Conservation (phyloP, 2,329 filamentous ascomycete genomes). For the Aspergillus luchuensis region DNA sequence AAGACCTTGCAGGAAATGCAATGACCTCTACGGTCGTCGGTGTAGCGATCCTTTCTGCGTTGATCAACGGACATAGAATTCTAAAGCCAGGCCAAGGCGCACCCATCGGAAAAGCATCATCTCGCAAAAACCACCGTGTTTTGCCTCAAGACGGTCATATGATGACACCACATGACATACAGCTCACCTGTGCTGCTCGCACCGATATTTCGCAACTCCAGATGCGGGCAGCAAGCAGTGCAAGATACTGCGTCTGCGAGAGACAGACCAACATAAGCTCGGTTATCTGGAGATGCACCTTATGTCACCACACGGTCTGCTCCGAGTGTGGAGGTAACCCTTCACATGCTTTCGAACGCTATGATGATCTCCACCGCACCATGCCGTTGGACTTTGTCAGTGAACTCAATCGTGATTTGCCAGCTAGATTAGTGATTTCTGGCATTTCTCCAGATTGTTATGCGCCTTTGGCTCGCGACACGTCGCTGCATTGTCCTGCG, state of each 20-base stretch:
- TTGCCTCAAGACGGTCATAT: conserved; percentile 13
- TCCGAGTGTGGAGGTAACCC: conserved; percentile 58
- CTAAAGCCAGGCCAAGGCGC: conserved; percentile 25
- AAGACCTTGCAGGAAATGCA: conserved; percentile 75
- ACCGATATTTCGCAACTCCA: conserved; percentile 24
- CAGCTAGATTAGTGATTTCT: conserved; percentile 43
- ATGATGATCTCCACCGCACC: conserved; percentile 32
- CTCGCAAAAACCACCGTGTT: conserved; percentile 12
- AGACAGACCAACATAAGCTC: conserved; percentile 44
- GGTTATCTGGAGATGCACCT: conserved; percentile 50
- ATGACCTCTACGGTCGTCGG: conserved; percentile 76
- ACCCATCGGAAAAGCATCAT: background rate
- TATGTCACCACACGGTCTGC: conserved; percentile 60
- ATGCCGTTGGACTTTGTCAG: conserved; percentile 49
- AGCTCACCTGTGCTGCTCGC: conserved; percentile 5
- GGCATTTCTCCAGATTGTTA: conserved; percentile 32
- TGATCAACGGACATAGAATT: conserved; percentile 50
- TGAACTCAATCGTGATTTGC: conserved; percentile 45
- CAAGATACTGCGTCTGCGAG: conserved; percentile 61
- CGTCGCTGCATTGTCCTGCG: conserved; percentile 15
- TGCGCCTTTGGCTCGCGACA: conserved; percentile 18
- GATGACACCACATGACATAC: conserved; percentile 20
- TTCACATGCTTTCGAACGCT: conserved; percentile 46
- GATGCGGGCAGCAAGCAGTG: conserved; percentile 34
- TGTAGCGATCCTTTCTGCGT: conserved; percentile 59